Evolutionary conservation across 805 yeast genomes (phyloP).

Genomic region (baker's yeast (Saccharomyces cerevisiae)): DNA sequence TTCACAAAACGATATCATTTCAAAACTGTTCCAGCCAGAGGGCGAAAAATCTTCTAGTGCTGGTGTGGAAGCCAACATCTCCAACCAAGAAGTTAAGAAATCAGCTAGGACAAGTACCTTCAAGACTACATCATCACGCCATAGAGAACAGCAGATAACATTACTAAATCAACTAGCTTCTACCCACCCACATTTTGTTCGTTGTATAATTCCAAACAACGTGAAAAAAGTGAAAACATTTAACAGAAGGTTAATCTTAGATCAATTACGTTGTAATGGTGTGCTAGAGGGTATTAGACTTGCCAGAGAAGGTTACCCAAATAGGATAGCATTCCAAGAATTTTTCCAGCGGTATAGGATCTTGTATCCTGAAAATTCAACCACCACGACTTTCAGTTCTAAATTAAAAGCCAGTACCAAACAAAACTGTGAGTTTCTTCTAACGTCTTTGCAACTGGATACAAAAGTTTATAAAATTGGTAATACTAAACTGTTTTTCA

Average conservation of each 20-base stretch:
- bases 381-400: conserved; percentile 18
- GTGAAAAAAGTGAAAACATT: conserved; percentile 62
- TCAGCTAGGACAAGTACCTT: conserved; percentile 33
- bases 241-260: conserved; percentile 69
- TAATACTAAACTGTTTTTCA: conserved; percentile 84
- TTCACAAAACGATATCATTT: conserved; percentile 51
- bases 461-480: conserved; percentile 84
- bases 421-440: conserved; percentile 59
- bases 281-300: conserved; percentile 96
- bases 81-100: conserved; percentile 25
- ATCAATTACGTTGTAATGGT: conserved; percentile 92
- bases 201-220: conserved; percentile 89
- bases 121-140: conserved; percentile 80
- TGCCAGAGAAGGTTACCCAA: conserved; percentile 95
- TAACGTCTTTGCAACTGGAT: conserved; percentile 57
- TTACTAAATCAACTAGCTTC: conserved; percentile 64
- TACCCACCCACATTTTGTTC: conserved; percentile 93
- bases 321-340: conserved; percentile 75
- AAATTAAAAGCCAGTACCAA: conserved; percentile 37
- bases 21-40: conserved; percentile 40
- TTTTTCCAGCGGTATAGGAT: conserved; percentile 70
- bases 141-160: conserved; percentile 70
- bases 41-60: conserved; percentile 18
- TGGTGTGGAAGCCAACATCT: conserved; percentile 15
- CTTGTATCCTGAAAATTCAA: conserved; percentile 42